Evolutionary conservation across 176 grass and related monocot genomes (phyloP), one percentile per base, ranked within the genome.

Genomic region (Musa beccarii): DNA sequence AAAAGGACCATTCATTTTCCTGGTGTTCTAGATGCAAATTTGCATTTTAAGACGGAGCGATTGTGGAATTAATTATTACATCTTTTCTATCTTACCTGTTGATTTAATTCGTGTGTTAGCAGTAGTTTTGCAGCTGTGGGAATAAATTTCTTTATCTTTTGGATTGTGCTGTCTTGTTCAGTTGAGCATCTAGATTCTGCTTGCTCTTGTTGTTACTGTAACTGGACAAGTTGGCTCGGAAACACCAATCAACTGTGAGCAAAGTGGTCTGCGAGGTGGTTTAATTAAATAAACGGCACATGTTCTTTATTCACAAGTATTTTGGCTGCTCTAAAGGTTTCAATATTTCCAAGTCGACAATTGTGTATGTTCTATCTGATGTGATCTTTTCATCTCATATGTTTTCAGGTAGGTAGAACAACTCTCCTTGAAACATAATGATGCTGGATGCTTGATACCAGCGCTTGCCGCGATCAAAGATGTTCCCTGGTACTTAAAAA

Each of bases 391-490:
- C 75, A 52, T 78, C 75, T 15, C 63, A 61, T 71, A 72, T 24
- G 21, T 69, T 11, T 79, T 51, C 71, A 99, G 95, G 88, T 87
- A 80, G 90, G 88, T 87, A 80, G 90, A 99, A 28, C 95, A 99
- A 79, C 86, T 89, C 80, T 99, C 94, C 76, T 78, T 94, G 55
- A 99, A 99, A 79, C 84, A 94, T 75, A 94, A 94, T 9, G 95
- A 99, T 85, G 88, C 86, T 79, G 90, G 90, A 63, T 98, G 90
- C 71, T 98, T 90, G 95, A 91, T 93, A 73, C 95, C 91, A 81
- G 95, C 91, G 84, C 75, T 90, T 84, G 87, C 88, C 52, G 79
- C 78, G 79, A 91, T 84, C 75, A 94, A 89, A 86, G 90, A 99
- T 55, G 86, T 82, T 81, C 90, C 95, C 26, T 99, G 95, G 95